phyloP scores from a whole-genome alignment of 2,329 filamentous ascomycete genomes.

The Rhynchosporium agropyri region DNA sequence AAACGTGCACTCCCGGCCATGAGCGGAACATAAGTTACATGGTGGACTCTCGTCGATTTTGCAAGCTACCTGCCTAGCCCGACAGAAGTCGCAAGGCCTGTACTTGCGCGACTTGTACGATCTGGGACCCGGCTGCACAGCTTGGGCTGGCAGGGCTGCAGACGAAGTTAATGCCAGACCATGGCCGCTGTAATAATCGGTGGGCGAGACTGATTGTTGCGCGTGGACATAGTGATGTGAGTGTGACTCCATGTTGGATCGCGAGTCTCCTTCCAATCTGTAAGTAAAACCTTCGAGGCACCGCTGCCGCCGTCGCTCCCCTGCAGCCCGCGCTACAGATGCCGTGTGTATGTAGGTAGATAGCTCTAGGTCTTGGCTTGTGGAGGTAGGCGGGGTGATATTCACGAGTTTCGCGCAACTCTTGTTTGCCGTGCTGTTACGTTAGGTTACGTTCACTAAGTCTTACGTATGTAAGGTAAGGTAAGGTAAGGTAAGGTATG shows the following conservation, averaged over 20 bases:
- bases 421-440: not conserved
- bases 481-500: too few relatives aligned
- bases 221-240: slow-evolving; percentile 24
- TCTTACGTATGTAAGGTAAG: too few relatives aligned
- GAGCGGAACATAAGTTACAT: slow-evolving; percentile 48
- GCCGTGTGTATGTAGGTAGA: not conserved
- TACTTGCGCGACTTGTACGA: slow-evolving; percentile 41
- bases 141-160: slow-evolving; percentile 17
- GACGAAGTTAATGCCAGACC: slow-evolving; percentile 32
- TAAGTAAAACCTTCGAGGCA: slow-evolving; percentile 1
- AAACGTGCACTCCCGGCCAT: slow-evolving; percentile 50
- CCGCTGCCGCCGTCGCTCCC: not conserved
- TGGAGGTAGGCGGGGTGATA: not conserved
- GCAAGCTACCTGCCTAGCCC: slow-evolving; percentile 50
- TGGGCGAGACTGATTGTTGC: slow-evolving; percentile 35
- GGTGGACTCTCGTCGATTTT: slow-evolving; percentile 48
- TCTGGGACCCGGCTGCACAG: slow-evolving; percentile 38
- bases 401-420: slow-evolving; percentile 18
- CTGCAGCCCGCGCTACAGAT: not conserved
- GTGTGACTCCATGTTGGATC: slow-evolving; percentile 7
- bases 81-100: slow-evolving; percentile 51
- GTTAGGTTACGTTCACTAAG: slow-evolving; percentile 1
- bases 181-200: slow-evolving; percentile 38
- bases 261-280: slow-evolving; percentile 8
- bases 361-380: not conserved